Base-by-base conservation (phyloP, 805 yeast species). In the Kuraishia floccosa region DNA sequence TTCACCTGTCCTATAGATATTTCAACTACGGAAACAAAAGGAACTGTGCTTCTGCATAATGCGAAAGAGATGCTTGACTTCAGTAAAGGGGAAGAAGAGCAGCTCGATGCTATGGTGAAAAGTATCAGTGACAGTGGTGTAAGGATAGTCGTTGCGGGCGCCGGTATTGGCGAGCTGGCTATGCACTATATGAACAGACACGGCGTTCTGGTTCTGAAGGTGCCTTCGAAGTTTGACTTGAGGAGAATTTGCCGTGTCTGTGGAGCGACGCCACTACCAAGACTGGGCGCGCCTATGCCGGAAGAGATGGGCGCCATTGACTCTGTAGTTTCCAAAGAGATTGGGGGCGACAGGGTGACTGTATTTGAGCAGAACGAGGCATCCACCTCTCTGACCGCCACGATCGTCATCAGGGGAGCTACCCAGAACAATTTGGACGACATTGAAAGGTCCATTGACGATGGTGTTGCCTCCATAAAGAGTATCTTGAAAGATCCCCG, bases 341-440 rank as follows among this genome's bases (percentile, higher is more conserved):
- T 91, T 51, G 98, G 98, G 41, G 96, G 96, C 33, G 96, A 91
- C 58, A 74, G 96, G 54, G 97, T 91, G 24, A 89, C 97, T 7
- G 70, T 91, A 19, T 87, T 91, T 65, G 72, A 84, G 52, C 98
- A 91, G 58, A 73, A 68, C 39, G 56, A 56, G 19, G 34, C 29
- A 12, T 73, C 64, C 39, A 48, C 52, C 27, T 78, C 95, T 17
- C 69, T 82, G 44, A 91, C 98, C 4, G 76, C 97, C 11, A 91
- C 98, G 6, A 86, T 91, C 46, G 79, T 91, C 29, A 64, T 91
- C 33, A 74, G 98, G 56, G 98, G 98, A 34, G 98, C 98, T 26
- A 91, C 98, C 5, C 89, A 85, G 56, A 87, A 84, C 59, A 74
- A 70, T 52, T 63, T 91, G 51, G 98, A 91, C 49, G 97, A 91